Conservation (phyloP, 2,329 filamentous ascomycete species). For the Phialophora tarda region DNA sequence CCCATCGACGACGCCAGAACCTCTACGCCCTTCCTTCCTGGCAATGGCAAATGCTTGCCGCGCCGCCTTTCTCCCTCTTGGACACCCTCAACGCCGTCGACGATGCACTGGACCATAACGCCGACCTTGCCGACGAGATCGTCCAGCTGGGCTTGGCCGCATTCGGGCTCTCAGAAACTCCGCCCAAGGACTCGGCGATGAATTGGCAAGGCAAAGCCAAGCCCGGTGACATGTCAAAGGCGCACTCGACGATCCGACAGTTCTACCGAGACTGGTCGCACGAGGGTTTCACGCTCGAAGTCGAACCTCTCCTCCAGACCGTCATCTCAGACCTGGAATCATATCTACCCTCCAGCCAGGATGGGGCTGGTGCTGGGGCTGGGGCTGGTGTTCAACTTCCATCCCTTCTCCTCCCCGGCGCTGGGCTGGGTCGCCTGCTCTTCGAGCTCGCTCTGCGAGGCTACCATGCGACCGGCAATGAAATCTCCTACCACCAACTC, state of each 20-base stretch:
- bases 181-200: conserved; percentile 51
- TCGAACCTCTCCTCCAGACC: conserved; percentile 76
- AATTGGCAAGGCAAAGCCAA: conserved; percentile 76
- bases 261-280: conserved; percentile 94
- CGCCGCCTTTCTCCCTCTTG: conserved; percentile 80
- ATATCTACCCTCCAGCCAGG: conserved; percentile 45
- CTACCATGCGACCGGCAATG: conserved; percentile 82
- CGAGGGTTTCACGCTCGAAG: conserved; percentile 71
- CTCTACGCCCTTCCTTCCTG: conserved; percentile 87
- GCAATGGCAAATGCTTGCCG: conserved; percentile 83
- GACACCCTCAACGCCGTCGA: conserved; percentile 80
- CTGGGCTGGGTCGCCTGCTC: conserved; percentile 84
- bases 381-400: conserved; percentile 51
- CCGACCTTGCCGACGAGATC: conserved; percentile 79
- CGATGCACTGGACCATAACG: conserved; percentile 86
- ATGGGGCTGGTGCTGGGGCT: conserved; percentile 27
- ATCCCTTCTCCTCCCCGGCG: conserved; percentile 83
- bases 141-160: conserved; percentile 66
- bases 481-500: conserved; percentile 97
- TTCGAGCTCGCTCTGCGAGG: conserved; percentile 81
- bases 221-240: conserved; percentile 81
- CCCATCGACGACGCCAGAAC: conserved; percentile 84
- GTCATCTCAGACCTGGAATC: conserved; percentile 69
- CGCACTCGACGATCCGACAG: conserved; percentile 87
- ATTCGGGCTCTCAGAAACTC: conserved; percentile 62